phyloP scores from a whole-genome alignment of 1,139 yeast species.

The Taphrina deformans region DNA sequence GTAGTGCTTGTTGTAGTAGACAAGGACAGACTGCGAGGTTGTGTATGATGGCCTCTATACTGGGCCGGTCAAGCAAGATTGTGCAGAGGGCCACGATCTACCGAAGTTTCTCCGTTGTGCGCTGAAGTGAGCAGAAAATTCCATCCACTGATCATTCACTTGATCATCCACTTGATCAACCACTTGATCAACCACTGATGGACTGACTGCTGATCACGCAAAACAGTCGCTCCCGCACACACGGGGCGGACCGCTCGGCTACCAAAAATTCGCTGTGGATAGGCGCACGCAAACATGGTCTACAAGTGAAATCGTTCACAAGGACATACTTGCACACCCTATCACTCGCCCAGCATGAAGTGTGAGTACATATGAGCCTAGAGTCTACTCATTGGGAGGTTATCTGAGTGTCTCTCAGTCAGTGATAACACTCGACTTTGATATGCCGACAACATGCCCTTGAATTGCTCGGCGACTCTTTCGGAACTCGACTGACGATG shows the following conservation, averaged over 20 bases:
- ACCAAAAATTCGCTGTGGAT: slow-evolving; percentile 6
- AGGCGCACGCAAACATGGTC: slow-evolving; percentile 4
- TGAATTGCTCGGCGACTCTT: background rate
- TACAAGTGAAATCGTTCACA: background rate
- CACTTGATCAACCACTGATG: background rate
- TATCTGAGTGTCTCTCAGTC: background rate
- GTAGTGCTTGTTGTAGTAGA: too few species aligned
- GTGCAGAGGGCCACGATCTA: too few species aligned
- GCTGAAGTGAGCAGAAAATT: too few species aligned
- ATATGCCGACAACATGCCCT: background rate
- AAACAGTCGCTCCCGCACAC: slow-evolving; percentile 11
- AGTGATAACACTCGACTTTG: background rate
- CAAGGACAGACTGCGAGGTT: too few species aligned
- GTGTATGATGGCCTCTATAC: too few species aligned
- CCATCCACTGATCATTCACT: too few species aligned
- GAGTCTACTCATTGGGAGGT: background rate
- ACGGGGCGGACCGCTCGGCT: slow-evolving; percentile 13
- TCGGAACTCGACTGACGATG: slow-evolving; percentile 4
- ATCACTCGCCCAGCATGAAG: slow-evolving; percentile 29
- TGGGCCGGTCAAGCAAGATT: too few species aligned
- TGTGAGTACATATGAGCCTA: slow-evolving; percentile 9
- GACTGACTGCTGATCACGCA: slow-evolving; percentile 12
- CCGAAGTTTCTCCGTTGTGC: too few species aligned
- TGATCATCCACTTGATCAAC: too few species aligned
- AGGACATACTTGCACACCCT: background rate